Conservation (phyloP, 768 basidiomycete genomes). For the Panaeolus papilionaceus region DNA sequence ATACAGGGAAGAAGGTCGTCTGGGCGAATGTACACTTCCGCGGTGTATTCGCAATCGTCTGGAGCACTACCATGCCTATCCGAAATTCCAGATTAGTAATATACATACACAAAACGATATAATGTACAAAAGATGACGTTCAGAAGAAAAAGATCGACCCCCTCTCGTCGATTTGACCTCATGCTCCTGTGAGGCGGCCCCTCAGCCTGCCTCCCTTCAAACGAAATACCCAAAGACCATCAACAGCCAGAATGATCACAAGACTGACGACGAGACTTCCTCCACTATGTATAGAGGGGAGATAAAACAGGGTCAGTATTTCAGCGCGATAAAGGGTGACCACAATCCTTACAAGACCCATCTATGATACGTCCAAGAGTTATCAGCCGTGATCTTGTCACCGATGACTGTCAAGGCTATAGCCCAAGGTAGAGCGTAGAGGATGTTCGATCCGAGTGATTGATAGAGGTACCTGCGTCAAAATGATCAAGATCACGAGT, state of each 20-base stretch:
- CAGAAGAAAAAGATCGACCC: too few species aligned
- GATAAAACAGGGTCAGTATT: constrained; percentile 9
- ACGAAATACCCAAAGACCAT: constrained; percentile 24
- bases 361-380: constrained; percentile 31
- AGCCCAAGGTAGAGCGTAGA: constrained; percentile 31
- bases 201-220: constrained; percentile 16
- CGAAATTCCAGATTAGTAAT: not conserved
- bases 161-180: too few species aligned
- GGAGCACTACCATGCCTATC: not conserved
- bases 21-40: not conserved
- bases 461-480: constrained; percentile 28
- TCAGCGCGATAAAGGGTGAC: not conserved
- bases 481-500: constrained; percentile 6
- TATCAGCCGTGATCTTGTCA: constrained; percentile 27
- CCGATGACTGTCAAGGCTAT: constrained; percentile 28
- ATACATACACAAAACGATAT: too few species aligned
- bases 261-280: constrained; percentile 30
- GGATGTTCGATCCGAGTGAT: constrained; percentile 28
- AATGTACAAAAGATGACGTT: too few species aligned
- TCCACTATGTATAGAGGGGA: constrained; percentile 22
- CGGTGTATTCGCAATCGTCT: not conserved
- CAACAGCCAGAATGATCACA: constrained; percentile 26
- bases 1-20: too few species aligned
- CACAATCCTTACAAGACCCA: constrained; percentile 28
- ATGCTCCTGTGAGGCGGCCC: not conserved